Evolutionary conservation across 2,329 filamentous ascomycete genomes (phyloP).

Genomic region (Xylariaceae sp.): DNA sequence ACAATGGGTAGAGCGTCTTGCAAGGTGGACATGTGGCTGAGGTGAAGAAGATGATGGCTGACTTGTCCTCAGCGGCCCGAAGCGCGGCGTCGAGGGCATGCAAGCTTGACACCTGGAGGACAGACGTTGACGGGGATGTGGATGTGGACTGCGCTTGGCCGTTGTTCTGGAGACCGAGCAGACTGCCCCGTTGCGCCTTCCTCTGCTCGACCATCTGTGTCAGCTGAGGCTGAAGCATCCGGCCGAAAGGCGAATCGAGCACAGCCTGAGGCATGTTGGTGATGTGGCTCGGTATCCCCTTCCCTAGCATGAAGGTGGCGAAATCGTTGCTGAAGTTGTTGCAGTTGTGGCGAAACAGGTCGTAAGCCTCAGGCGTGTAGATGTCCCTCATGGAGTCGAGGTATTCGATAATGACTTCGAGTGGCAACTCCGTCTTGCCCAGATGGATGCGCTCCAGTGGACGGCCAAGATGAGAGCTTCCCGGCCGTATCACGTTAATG

Average conservation of each 20-base stretch:
- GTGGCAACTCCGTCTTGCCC: constrained; percentile 70
- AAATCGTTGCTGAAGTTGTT: constrained; percentile 97
- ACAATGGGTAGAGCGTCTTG: constrained; percentile 74
- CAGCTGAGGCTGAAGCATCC: constrained; percentile 74
- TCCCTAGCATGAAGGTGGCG: constrained; percentile 80
- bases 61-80: constrained; percentile 55
- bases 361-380: constrained; percentile 81
- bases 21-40: constrained; percentile 82
- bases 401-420: constrained; percentile 81
- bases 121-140: constrained; percentile 31
- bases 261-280: constrained; percentile 79
- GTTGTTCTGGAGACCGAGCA: constrained; percentile 47
- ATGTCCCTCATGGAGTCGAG: constrained; percentile 75
- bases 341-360: constrained; percentile 87
- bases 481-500: constrained; percentile 74
- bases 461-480: constrained; percentile 77
- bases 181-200: constrained; percentile 44
- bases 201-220: constrained; percentile 46
- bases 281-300: constrained; percentile 83
- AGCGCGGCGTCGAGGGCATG: constrained; percentile 57
- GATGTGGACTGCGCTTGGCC: constrained; percentile 24
- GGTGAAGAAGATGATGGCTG: constrained; percentile 86
- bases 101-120: constrained; percentile 56
- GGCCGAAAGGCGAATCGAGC: constrained; percentile 78
- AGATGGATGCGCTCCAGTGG: constrained; percentile 73